Base-by-base conservation (phyloP, 495 filamentous ascomycete species). In the Glarea lozoyensis region DNA sequence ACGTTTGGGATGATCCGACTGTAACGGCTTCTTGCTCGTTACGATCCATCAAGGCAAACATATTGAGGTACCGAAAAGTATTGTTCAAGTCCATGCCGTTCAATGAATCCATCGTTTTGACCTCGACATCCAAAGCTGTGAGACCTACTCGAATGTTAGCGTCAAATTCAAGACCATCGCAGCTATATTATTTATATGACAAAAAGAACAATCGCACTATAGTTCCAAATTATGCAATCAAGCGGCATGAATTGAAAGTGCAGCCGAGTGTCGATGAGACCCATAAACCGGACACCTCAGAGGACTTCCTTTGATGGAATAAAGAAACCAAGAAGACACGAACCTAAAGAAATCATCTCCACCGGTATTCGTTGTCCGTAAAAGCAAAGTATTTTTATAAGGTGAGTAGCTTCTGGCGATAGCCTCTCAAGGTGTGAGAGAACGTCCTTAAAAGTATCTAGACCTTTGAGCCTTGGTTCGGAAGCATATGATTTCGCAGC, bases 351-450 rank as follows among this genome's bases (percentile, higher is more conserved):
- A 2, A 92, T 60, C 69, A 92, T 79, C 42, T 82, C 82, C 20
- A 88, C 77, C 0, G 86, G 86, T 7, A 89, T 70, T 37, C 85
- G 76, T 40, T 82, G 80, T 16, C 78, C 77, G 38, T 86, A 79
- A 49, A 86, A 92, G 1, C 74, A 77, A 3, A 92, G 61, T n/a
- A 92, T 56, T 25, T 79, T 76, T 35, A 92, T 79, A 21, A 90
- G 58, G 51, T 85, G 86, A 38, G 81, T 55, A 0, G 86, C 84
- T 46, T 82, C 73, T 1, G 56, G 61, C 25, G 77, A 72, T 37
- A 72, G 56, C n/a, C 68, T 63, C 46, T 75, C 72, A 2, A 92
- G 63, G 52, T 87, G 79, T 27, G 85, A 75, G 57, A 81, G 70
- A 33, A 92, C 84, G 21, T 72, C 69, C 40, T 78, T 68, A 47